Conservation (phyloP, 345 rosid genomes). For the Punica granatum region DNA sequence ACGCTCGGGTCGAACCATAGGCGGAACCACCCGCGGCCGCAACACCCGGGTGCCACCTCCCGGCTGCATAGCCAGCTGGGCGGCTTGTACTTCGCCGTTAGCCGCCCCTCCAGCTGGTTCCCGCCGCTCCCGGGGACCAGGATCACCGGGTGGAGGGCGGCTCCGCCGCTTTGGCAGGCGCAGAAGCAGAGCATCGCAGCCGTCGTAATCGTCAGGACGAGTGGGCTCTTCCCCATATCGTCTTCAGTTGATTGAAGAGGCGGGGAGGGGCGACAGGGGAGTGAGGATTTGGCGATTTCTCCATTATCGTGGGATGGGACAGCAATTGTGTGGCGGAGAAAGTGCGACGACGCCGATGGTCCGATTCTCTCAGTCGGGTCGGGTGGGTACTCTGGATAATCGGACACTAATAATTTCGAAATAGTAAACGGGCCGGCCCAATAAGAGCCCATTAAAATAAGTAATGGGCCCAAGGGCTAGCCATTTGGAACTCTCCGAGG, state of each 20-base stretch:
- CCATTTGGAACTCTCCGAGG: no score
- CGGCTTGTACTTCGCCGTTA: constrained; percentile 52
- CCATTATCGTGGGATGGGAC: background rate
- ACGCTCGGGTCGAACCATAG: constrained; percentile 76
- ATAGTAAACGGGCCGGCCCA: no score
- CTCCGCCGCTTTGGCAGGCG: constrained; percentile 25
- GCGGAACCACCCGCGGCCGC: constrained; percentile 73
- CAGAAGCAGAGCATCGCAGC: constrained; percentile 22
- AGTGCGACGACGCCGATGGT: background rate
- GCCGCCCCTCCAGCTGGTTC: constrained; percentile 73
- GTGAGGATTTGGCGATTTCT: background rate
- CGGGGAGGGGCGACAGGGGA: background rate
- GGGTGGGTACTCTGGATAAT: no score
- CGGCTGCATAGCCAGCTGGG: constrained; percentile 43
- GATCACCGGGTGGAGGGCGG: constrained; percentile 55
- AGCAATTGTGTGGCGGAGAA: background rate
- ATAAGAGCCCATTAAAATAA: no score
- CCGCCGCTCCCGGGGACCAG: constrained; percentile 84
- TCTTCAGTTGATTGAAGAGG: no score
- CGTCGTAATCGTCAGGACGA: background rate
- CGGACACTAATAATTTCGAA: no score
- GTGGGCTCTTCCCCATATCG: background rate
- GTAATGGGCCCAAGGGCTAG: no score
- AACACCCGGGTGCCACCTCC: constrained; percentile 39
- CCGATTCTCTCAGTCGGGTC: no score